Evolutionary conservation across 1,139 yeast species (phyloP), one percentile per base, ranked within the genome.

Genomic region (Hemisphaericaspora xylofermentans): DNA sequence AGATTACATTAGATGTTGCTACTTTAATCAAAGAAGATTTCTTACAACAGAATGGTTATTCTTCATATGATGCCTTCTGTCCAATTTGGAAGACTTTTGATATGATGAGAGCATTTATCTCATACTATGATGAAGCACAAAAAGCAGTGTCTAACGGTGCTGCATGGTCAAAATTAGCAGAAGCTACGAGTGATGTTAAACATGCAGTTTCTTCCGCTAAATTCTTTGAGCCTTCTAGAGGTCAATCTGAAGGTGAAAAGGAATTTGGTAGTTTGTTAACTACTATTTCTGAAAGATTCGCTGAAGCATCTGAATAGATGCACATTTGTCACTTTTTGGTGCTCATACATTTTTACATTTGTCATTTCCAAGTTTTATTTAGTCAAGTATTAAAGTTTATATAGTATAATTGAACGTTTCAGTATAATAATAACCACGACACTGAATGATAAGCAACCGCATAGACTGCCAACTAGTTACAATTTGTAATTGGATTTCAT

Each of bases 41-140:
- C 82, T 78, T 93, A 64, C 99, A 93, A 74, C 99, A 93, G 74
- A 93, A 93, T 67, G 99, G 99, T 72, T 93, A 94, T 72, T 93
- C 98, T 33, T 74, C 95, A 40, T 93, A 94, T 64, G 99, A 93
- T 71, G 96, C 95, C 39, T 93, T 89, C 84, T 93, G 99, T 73
- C 99, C 99, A 55, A 87, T 93, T 60, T 93, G 98, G 98, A 93
- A 93, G 78, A 93, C 99, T 43, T 85, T 80, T 57, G 95, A 88
- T 64, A 93, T 93, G 98, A 89, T 93, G 97, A 88, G 87, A 68
- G 84, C 93, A 17, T 93, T 93, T 58, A 82, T 89, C 48, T 69
- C 89, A 33, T 93, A 93, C 70, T 82, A 87, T 61, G 97, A 93
- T 53, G 98, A 93, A 72, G 98, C 99, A 27, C 98, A 91, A 72